Base-by-base conservation (phyloP, 805 yeast species). In the Candida morakotiae region DNA sequence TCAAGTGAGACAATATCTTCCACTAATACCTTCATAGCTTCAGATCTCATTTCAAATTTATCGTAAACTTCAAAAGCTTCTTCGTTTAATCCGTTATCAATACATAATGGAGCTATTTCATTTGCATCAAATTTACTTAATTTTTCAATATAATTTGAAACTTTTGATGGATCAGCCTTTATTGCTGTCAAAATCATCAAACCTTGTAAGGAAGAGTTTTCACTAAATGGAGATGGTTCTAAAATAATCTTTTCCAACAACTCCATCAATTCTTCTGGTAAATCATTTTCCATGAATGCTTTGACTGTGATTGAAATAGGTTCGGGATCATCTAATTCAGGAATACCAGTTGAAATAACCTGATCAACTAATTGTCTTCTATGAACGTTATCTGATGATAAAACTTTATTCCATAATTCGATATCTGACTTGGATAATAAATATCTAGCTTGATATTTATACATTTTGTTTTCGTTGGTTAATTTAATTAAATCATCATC, bases 401-500 rank as follows among this genome's bases (percentile, higher is more conserved):
- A 73, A 4, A 93, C 98, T 48, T 71, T 71, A 39, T 77, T 65
- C 97, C 98, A 93, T 47, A 93, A 73, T 5, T 64, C 73, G 17
- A 80, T 69, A 57, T 93, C 96, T n/a, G 96, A 87, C 61, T 95
- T 84, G 43, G 79, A 71, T 50, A 93, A 75, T 52, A 93, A 73
- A 59, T 93, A 93, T 62, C 98, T 82, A n/a, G 98, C 98, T 72
- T 93, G 98, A 66, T 93, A 91, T 64, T 93, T 93, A 76, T 85
- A 93, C 99, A 93, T 93, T 51, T 93, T 78, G 62, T 93, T 93
- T 56, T 93, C 98, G 62, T 93, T 93, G 48, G 98, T 93, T 62
- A 93, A 88, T 56, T 77, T 73, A 53, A 93, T 78, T 55, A 93
- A 76, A 61, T 93, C 98, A 40, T 73, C 82, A 60, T 93, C 96